These are phyloP conservation scores for Microsporum ferrugineum DNA, from an alignment of 2,329 filamentous ascomycete genomes.

Conservation along the genomic window DNA sequence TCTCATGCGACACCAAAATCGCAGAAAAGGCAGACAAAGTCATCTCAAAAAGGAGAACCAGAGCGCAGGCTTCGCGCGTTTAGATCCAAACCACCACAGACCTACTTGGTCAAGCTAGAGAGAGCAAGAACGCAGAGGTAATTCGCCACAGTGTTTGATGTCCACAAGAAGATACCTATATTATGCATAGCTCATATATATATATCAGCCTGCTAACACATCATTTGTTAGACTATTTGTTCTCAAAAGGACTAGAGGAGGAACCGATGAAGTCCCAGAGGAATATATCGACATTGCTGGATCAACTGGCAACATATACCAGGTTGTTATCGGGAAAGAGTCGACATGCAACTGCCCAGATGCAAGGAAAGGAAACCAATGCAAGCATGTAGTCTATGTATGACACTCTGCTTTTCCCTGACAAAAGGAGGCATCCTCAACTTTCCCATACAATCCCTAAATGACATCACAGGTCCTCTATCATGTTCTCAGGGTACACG, in stretches of 20 bases:
- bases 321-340: constrained; percentile 41
- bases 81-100: constrained; percentile 34
- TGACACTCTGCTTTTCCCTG: constrained; percentile 6
- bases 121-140: constrained; percentile 41
- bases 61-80: constrained; percentile 33
- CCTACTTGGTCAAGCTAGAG: constrained; percentile 37
- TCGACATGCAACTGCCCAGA: constrained; percentile 48
- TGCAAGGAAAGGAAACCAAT: constrained; percentile 45
- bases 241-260: constrained; percentile 39
- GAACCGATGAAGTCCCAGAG: constrained; percentile 34
- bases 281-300: constrained; percentile 49
- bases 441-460: neutral
- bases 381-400: constrained; percentile 54
- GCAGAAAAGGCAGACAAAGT: neutral
- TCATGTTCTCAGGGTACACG: constrained; percentile 46
- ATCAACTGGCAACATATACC: constrained; percentile 52
- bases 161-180: neutral
- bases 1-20: neutral
- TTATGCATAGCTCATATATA: no score
- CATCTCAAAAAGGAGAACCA: constrained; percentile 8
- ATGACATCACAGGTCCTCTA: constrained; percentile 37
- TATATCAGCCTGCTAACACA: neutral
- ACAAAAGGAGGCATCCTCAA: neutral
- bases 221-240: constrained; percentile 41
- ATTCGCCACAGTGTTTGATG: neutral